Base-by-base conservation (phyloP, 257 asterid species). In the Solanum appendiculatum region DNA sequence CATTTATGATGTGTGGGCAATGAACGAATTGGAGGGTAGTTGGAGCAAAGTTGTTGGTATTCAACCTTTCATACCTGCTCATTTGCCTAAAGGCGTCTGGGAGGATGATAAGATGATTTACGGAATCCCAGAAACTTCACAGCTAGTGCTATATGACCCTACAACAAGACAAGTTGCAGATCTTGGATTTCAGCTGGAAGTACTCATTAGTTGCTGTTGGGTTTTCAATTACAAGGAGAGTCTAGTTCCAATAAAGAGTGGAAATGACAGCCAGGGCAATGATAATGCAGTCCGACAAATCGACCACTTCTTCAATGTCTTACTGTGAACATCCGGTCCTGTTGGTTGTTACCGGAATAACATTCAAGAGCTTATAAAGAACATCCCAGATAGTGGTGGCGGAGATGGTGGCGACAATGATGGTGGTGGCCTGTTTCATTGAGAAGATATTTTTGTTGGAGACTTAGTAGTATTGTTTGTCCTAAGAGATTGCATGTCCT, bases 211-310 rank as follows among this genome's bases (percentile, higher is more conserved):
- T 54, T 7, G 11, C 9, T 6, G n/a, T 54, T 54, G n/a, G 10
- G 63, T 54, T 54, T 51, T 51, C n/a, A 51, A 18, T 54, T 54
- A 54, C 63, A 54, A 7, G 60, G 9, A 16, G 23, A 51, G 60
- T 18, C 23, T 51, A 6, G n/a, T 18, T 18, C 63, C 3, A 54
- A 18, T 92, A 77, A 86, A 86, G 72, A 88, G 89, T 23, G 82
- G 69, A 72, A 90, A 86, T 60, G 84, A 68, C 21, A 80, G 42
- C 81, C 89, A 91, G 85, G 75, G 54, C 85, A 81, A 82, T 25
- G 56, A 39, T 23, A 23, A 37, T 74, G 54, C 20, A 21, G 20
- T 37, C 33, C 9, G n/a, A 27, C 33, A 21, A 39, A 5, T 23
- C 1, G 56, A 73, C 51, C 31, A 73, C 18, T 21, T 73, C 51